phyloP scores from a whole-genome alignment of 345 rosid species.

The Eucalyptus camaldulensis region DNA sequence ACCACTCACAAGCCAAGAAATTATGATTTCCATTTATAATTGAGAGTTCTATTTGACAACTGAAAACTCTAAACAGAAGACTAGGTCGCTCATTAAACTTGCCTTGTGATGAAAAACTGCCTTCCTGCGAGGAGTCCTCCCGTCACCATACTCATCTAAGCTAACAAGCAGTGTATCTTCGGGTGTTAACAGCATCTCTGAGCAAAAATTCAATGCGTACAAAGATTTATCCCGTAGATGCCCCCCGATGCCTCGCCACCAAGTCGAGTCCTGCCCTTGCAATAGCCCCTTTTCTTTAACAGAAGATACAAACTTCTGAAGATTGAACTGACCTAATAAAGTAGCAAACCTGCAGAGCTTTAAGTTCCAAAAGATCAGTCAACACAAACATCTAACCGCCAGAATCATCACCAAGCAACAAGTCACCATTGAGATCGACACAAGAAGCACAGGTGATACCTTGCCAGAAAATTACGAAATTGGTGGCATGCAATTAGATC shows the following conservation, averaged over 20 bases:
- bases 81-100: background rate
- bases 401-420: background rate
- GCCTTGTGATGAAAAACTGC: slow-evolving; percentile 68
- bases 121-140: slow-evolving; percentile 41
- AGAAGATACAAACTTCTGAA: slow-evolving; percentile 48
- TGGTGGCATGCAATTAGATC: background rate
- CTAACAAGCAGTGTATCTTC: slow-evolving; percentile 56
- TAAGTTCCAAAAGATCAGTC: background rate
- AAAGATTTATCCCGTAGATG: slow-evolving; percentile 53
- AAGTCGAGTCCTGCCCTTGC: slow-evolving; percentile 15
- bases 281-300: slow-evolving; percentile 10
- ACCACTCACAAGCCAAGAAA: background rate
- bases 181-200: slow-evolving; percentile 55
- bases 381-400: background rate
- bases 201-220: slow-evolving; percentile 61
- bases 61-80: background rate
- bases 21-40: background rate
- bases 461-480: background rate
- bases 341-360: slow-evolving; percentile 43
- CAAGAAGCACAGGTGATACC: background rate
- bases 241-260: slow-evolving; percentile 7
- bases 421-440: background rate
- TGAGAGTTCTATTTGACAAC: background rate
- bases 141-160: slow-evolving; percentile 39
- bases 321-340: slow-evolving; percentile 72